Conservation (phyloP, 1,284 basidiomycete species). For the Pseudozyma sp. region DNA sequence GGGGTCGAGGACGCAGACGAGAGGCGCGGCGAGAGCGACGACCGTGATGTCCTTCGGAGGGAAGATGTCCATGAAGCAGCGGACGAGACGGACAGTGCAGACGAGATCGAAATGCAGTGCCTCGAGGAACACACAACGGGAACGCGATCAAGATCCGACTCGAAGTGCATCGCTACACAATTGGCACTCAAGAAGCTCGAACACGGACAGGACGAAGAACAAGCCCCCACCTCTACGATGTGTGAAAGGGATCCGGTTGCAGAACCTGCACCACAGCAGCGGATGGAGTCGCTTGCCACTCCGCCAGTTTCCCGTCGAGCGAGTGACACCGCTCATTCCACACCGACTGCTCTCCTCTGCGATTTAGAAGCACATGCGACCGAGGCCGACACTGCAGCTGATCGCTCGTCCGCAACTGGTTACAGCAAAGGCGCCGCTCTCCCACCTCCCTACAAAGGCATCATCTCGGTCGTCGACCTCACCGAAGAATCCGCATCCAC, state of each 20-base stretch:
- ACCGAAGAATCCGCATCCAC: conserved; percentile 50
- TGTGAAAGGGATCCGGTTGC: neutral
- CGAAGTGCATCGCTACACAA: too few relatives aligned
- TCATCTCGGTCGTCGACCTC: conserved; percentile 43
- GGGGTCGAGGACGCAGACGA: conserved; percentile 3
- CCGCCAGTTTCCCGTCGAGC: conserved; percentile 30
- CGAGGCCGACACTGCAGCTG: neutral
- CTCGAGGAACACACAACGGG: too few relatives aligned
- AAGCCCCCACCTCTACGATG: too few relatives aligned
- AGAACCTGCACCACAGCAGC: conserved; percentile 5
- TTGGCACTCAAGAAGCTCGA: too few relatives aligned
- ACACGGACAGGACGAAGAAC: too few relatives aligned
- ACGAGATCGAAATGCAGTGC: too few relatives aligned
- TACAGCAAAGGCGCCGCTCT: neutral
- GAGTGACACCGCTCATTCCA: neutral
- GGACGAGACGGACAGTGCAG: too few relatives aligned
- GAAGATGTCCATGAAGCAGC: neutral
- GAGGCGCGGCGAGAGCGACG: neutral
- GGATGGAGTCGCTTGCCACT: conserved; percentile 39
- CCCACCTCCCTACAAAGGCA: conserved; percentile 13
- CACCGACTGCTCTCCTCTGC: too few relatives aligned
- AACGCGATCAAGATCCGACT: too few relatives aligned
- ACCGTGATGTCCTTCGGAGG: neutral
- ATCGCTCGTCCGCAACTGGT: neutral
- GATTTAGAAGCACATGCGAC: neutral